These are phyloP conservation scores for Amauroascus niger DNA, from an alignment of 2,329 filamentous ascomycete species.

Conservation along the genomic window DNA sequence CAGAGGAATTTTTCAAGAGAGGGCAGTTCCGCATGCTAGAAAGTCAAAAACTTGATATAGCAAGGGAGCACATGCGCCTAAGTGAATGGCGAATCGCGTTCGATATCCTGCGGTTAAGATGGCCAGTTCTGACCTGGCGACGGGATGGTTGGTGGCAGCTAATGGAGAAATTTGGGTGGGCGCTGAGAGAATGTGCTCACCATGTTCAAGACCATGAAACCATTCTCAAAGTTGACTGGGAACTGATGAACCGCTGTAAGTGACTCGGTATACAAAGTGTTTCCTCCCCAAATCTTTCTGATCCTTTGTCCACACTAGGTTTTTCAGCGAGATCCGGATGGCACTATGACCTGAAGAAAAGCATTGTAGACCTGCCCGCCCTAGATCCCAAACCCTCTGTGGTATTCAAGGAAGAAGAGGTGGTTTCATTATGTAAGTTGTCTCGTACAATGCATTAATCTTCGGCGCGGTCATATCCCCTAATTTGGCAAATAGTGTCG, in stretches of 20 bases:
- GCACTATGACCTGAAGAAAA: conserved; percentile 41
- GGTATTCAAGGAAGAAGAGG: conserved; percentile 40
- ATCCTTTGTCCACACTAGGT: conserved; percentile 20
- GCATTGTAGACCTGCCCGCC: conserved; percentile 33
- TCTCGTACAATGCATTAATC: conserved; percentile 16
- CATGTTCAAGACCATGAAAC: conserved; percentile 39
- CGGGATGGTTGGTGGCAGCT: conserved; percentile 50
- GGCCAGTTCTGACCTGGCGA: conserved; percentile 50
- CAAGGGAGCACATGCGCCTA: conserved; percentile 44
- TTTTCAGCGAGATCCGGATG: conserved; percentile 30
- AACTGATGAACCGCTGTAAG: conserved; percentile 39
- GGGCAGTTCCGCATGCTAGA: conserved; percentile 48
- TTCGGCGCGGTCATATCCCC: not conserved
- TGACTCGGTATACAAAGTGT: not conserved
- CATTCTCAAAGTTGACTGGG: conserved; percentile 48
- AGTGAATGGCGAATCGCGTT: conserved; percentile 45
- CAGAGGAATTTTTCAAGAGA: conserved; percentile 44
- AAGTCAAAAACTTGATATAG: conserved; percentile 46
- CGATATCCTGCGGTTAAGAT: conserved; percentile 44
- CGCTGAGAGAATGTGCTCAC: conserved; percentile 45
- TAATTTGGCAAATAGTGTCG: conserved; percentile 19
- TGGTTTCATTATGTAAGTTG: conserved; percentile 40
- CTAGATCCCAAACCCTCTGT: conserved; percentile 38
- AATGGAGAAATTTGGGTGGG: conserved; percentile 45
- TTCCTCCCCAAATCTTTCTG: not conserved